Percentiles rank a stretch among this genome's conserved stretches.
phyloP scores from a whole-genome alignment of 148 eudicot genomes.

The Amaranthus cruentus region DNA sequence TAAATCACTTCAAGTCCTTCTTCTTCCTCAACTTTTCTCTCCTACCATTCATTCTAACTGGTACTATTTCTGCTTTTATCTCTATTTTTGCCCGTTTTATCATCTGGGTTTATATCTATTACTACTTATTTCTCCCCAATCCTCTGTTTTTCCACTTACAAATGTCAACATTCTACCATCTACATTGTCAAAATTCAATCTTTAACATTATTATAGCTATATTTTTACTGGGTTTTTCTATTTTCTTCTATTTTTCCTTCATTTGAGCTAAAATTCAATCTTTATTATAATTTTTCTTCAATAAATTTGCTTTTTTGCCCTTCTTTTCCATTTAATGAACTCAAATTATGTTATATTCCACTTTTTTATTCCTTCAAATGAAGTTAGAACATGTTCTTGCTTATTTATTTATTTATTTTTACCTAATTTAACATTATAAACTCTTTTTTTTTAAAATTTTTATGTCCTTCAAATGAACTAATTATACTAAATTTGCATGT shows the following conservation, averaged over 20 bases:
- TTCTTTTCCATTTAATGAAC: no score
- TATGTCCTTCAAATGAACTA: neutral
- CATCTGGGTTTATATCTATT: neutral
- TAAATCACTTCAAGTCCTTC: slow-evolving; percentile 2
- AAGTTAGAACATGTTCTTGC: no score
- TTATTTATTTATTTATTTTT: no score
- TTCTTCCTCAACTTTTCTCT: slow-evolving; percentile 25
- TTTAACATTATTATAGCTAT: neutral
- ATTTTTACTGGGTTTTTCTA: no score
- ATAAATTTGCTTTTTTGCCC: no score
- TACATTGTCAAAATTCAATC: neutral
- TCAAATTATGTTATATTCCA: no score
- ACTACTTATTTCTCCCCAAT: neutral
- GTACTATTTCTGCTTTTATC: neutral
- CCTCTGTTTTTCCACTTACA: neutral
- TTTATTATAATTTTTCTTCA: no score
- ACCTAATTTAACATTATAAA: no score
- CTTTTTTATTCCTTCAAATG: no score
- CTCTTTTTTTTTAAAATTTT: neutral
- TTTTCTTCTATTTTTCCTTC: no score
- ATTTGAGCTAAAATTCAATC: no score
- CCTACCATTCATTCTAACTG: slow-evolving; percentile 14
- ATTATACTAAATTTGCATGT: neutral
- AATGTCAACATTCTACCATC: neutral
- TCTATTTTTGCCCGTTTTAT: neutral